phyloP scores from a whole-genome alignment of 345 rosid genomes.

The Pseudoturritis turrita region DNA sequence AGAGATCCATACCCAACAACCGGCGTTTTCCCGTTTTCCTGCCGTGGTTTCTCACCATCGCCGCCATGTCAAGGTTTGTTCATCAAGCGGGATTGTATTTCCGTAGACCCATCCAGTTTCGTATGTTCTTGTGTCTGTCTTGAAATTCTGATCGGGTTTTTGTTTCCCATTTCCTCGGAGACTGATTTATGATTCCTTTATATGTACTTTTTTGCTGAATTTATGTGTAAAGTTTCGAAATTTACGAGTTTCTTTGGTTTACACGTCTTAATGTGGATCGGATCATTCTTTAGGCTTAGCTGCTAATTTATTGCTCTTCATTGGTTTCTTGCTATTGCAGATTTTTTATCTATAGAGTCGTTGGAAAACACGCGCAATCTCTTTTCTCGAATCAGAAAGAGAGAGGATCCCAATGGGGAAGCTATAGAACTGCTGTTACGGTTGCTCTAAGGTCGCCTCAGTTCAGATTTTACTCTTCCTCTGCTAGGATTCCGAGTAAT shows the following conservation, averaged over 20 bases:
- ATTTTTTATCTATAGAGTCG: slow-evolving; percentile 7
- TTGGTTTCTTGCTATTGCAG: slow-evolving; percentile 16
- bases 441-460: slow-evolving; percentile 19
- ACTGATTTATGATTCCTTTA: background rate
- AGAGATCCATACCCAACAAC: slow-evolving; percentile 14
- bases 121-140: background rate
- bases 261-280: background rate
- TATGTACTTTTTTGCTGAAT: background rate
- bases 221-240: slow-evolving; percentile 1
- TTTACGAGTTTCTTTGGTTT: background rate
- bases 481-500: slow-evolving; percentile 16
- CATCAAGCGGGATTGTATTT: background rate
- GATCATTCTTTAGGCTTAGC: background rate
- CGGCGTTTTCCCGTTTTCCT: slow-evolving; percentile 6
- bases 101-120: background rate
- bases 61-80: slow-evolving; percentile 35
- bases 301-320: background rate
- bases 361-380: slow-evolving; percentile 14
- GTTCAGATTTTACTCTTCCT: slow-evolving; percentile 4
- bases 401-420: slow-evolving; percentile 16
- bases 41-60: slow-evolving; percentile 8
- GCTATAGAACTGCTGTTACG: slow-evolving; percentile 21
- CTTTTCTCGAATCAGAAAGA: slow-evolving; percentile 16
- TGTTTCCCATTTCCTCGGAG: slow-evolving; percentile 27
- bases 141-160: slow-evolving; percentile 1